These are phyloP conservation scores for Solanum hybrid DNA, from an alignment of 305 asterid genomes.

Conservation along the genomic window DNA sequence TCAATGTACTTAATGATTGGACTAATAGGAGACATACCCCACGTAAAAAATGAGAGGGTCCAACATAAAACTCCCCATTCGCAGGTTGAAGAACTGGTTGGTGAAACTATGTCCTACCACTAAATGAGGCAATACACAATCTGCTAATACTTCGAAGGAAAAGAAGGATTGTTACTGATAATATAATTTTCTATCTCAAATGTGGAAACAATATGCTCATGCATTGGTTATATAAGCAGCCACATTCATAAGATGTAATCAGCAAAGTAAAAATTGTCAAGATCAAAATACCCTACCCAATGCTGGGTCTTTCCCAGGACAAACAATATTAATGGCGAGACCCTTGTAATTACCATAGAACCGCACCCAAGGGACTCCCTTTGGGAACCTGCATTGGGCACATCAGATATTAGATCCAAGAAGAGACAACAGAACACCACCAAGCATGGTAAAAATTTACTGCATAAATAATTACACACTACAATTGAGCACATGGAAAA, in stretches of 20 bases:
- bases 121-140: background rate
- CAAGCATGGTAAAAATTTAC: background rate
- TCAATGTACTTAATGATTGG: background rate
- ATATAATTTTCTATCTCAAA: background rate
- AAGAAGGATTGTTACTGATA: background rate
- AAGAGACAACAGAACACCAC: background rate
- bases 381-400: conserved; percentile 60
- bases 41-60: background rate
- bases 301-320: conserved; percentile 75
- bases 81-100: background rate
- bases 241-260: background rate
- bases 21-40: background rate
- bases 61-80: background rate
- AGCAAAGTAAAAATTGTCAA: background rate
- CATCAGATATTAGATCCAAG: background rate
- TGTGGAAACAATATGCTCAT: background rate
- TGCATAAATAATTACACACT: background rate
- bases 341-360: conserved; percentile 65
- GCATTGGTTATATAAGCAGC: background rate
- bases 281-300: conserved; percentile 42
- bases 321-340: conserved; percentile 57
- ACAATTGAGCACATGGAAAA: background rate
- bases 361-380: conserved; percentile 91
- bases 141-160: background rate
- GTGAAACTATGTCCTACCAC: conserved; percentile 2